A percentile compares a stretch with the other conserved stretches of the same genome.
These are phyloP conservation scores for Aspergillus cejpii DNA, from an alignment of 2,329 filamentous ascomycete species.

Conservation along the genomic window DNA sequence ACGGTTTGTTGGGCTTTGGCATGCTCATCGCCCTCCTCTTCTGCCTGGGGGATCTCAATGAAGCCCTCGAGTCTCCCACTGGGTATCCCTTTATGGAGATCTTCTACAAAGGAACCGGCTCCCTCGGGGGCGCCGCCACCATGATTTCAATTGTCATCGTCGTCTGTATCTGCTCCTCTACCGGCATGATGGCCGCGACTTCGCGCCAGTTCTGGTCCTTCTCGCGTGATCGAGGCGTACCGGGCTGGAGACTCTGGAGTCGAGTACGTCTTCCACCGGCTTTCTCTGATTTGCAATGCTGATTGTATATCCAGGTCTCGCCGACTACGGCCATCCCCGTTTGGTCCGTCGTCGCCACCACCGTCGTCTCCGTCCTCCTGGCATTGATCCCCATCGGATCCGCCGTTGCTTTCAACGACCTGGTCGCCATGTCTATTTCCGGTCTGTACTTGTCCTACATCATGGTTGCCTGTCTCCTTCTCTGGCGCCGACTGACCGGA, in stretches of 20 bases:
- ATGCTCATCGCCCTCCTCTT: slow-evolving; percentile 34
- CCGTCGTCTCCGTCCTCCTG: slow-evolving; percentile 31
- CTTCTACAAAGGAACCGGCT: slow-evolving; percentile 44
- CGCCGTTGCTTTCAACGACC: slow-evolving; percentile 45
- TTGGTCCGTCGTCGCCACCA: slow-evolving; percentile 23
- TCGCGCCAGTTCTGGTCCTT: slow-evolving; percentile 35
- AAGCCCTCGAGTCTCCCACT: slow-evolving; percentile 28
- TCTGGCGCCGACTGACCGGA: slow-evolving; percentile 37
- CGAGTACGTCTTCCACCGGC: slow-evolving; percentile 22
- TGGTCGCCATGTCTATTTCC: slow-evolving; percentile 44
- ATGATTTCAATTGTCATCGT: slow-evolving; percentile 32
- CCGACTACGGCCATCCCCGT: slow-evolving; percentile 19
- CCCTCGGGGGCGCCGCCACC: slow-evolving; percentile 26
- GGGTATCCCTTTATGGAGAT: slow-evolving; percentile 35
- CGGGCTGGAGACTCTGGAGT: slow-evolving; percentile 24
- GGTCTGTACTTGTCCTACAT: slow-evolving; percentile 47
- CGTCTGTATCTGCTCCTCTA: slow-evolving; percentile 25
- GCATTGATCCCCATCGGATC: slow-evolving; percentile 49
- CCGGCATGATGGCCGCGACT: slow-evolving; percentile 29
- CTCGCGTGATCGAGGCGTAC: slow-evolving; percentile 33
- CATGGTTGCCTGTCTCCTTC: slow-evolving; percentile 40
- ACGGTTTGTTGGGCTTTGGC: slow-evolving; percentile 32
- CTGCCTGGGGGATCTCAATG: slow-evolving; percentile 31
- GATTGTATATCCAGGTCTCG: not conserved
- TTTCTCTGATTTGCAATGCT: not conserved